Percentiles rank a stretch among this genome's conserved stretches.
phyloP scores from a whole-genome alignment of 306 rosid species.

The Pterocarpus macrocarpus region DNA sequence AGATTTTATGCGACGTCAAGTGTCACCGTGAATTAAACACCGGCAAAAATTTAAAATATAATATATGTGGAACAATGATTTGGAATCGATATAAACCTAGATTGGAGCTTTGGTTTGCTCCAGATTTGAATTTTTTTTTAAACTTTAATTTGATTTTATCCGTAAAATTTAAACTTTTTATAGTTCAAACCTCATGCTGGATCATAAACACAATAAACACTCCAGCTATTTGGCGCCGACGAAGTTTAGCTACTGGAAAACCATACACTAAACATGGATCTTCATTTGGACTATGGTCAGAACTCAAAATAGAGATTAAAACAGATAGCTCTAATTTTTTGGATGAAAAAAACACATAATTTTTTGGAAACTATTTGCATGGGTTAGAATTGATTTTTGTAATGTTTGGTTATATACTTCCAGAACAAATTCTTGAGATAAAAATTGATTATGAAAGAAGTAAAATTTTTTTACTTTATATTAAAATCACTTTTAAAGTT shows the following conservation, averaged over 20 bases:
- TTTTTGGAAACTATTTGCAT: too few species aligned
- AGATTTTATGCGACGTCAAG: background rate
- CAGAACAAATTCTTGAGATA: too few species aligned
- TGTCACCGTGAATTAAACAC: background rate
- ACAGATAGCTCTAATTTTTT: background rate
- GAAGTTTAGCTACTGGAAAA: too few species aligned
- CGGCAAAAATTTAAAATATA: background rate
- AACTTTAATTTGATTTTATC: background rate
- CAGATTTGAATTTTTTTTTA: background rate
- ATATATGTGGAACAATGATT: background rate
- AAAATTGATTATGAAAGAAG: too few species aligned
- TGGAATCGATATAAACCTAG: background rate
- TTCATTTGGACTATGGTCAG: background rate
- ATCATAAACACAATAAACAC: background rate
- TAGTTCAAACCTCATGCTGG: background rate
- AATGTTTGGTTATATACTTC: too few species aligned
- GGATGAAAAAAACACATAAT: background rate
- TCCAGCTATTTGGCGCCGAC: too few species aligned
- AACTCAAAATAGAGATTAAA: background rate
- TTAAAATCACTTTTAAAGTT: too few species aligned
- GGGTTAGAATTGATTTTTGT: too few species aligned
- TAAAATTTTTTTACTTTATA: too few species aligned
- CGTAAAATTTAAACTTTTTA: too few species aligned
- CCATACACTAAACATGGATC: too few species aligned
- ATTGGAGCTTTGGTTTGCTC: background rate